Base-by-base conservation (phyloP, 306 rosid species). In the Mimosa pudica region DNA sequence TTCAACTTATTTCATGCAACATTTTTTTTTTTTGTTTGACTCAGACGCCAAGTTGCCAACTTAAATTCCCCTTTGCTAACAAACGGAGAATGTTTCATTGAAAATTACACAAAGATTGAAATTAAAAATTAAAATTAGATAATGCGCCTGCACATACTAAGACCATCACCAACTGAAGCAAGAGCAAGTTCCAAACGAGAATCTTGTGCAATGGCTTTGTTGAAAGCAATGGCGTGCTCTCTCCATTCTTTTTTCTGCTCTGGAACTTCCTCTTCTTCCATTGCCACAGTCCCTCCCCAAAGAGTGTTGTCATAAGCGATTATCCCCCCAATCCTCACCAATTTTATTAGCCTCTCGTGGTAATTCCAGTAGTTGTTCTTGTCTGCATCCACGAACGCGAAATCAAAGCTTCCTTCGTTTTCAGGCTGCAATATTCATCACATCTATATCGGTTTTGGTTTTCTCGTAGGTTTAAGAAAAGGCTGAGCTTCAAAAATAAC, bases 361-460 rank as follows among this genome's bases (percentile, higher is more conserved):
- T 84, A 86, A 8, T 84, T 84, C 64, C 76, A 35, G 16, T 86
- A 86, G 38, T 69, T 84, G 11, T 51, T 75, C 79, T 88, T 88
- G 81, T 88, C 86, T 48, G 88, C 87, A 80, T 88, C 89, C 36
- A 88, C 51, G 54, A 65, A 88, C 2, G 87, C 84, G 78, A 82
- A 88, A 20, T 88, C 89, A 80, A 45, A 88, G 1, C 36, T 61
- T 68, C 87, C 79, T 75, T 77, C 81, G 41, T 84, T 77, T 77
- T 58, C 45, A 52, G 81, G 71, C 88, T 88, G 84, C 74, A 49
- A 0, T 30, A 70, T 66, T 20, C 24, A 57, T 54, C 24, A 24
- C 2, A 20, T 4, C 16, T 38, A 20, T 10, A 8, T 20, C 30
- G 2, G n/a, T 55, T 55, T n/a, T 54, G 42, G 42, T 38, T 38